Evolutionary conservation across 2,329 filamentous ascomycete species (phyloP).

Genomic region (Ceratocystis cubensis): DNA sequence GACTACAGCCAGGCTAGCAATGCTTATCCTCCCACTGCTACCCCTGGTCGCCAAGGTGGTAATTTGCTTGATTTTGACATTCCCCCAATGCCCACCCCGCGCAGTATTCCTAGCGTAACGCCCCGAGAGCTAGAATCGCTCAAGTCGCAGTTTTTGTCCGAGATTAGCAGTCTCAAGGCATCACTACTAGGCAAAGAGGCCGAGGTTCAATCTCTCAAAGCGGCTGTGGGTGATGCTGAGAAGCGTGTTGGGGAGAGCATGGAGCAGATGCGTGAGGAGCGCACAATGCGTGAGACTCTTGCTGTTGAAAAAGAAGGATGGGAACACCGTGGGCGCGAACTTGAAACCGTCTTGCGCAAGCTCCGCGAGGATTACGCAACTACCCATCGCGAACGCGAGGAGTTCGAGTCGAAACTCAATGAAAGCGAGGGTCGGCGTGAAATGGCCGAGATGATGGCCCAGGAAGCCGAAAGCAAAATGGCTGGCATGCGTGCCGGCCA

Average conservation of each 20-base stretch:
- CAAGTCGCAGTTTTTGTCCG: conserved; percentile 79
- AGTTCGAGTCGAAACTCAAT: conserved; percentile 61
- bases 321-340: conserved; percentile 74
- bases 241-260: conserved; percentile 76
- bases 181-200: conserved; percentile 87
- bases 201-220: conserved; percentile 75
- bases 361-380: conserved; percentile 71
- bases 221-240: conserved; percentile 80
- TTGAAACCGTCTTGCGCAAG: conserved; percentile 67
- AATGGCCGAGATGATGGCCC: conserved; percentile 61
- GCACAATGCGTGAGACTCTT: conserved; percentile 55
- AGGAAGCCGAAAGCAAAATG: conserved; percentile 64
- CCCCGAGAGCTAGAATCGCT: conserved; percentile 84
- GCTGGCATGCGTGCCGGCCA: conserved; percentile 58
- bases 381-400: conserved; percentile 68
- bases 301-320: conserved; percentile 66
- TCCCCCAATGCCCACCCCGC: conserved; percentile 81
- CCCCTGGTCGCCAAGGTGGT: conserved; percentile 44
- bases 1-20: neutral
- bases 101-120: conserved; percentile 80
- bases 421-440: conserved; percentile 64
- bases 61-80: conserved; percentile 70
- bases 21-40: conserved; percentile 28
- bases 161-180: conserved; percentile 88
- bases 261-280: conserved; percentile 71